phyloP scores from a whole-genome alignment of 2,329 filamentous ascomycete genomes.

The Talaromyces funiculosus region DNA sequence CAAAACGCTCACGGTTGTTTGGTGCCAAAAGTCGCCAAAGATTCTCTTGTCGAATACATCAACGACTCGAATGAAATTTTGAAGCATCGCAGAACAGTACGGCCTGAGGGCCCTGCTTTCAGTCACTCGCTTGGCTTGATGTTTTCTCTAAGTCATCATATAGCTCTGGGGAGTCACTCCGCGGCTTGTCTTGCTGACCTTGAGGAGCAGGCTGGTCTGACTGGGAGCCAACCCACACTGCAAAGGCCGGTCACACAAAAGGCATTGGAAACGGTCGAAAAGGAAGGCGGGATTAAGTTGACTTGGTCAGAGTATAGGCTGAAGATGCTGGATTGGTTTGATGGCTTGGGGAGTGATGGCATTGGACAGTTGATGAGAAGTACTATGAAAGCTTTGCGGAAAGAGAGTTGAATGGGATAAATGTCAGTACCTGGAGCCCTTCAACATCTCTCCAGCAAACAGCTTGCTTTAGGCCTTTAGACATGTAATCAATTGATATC shows the following conservation, averaged over 20 bases:
- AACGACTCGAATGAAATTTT: conserved; percentile 31
- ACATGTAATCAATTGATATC: too few species aligned
- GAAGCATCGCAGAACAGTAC: conserved; percentile 22
- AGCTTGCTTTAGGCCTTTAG: conserved; percentile 13
- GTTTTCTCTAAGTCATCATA: conserved; percentile 46
- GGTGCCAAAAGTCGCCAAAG: conserved; percentile 43
- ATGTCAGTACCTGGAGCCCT: too few species aligned
- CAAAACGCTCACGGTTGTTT: conserved; percentile 54
- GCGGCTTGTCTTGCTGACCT: conserved; percentile 44
- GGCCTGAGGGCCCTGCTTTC: conserved; percentile 24
- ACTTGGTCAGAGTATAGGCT: conserved; percentile 71
- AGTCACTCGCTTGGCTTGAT: conserved; percentile 33
- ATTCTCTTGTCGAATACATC: conserved; percentile 39
- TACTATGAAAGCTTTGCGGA: conserved; percentile 71
- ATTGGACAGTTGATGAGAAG: conserved; percentile 69
- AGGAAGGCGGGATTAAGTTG: conserved; percentile 60
- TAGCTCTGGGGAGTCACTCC: conserved; percentile 42
- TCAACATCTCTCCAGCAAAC: too few species aligned
- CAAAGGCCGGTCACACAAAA: conserved; percentile 60
- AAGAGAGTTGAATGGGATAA: conserved; percentile 21
- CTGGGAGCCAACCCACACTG: conserved; percentile 20
- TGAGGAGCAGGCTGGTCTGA: conserved; percentile 35
- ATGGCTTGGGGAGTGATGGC: conserved; percentile 58
- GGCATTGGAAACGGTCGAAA: conserved; percentile 58
- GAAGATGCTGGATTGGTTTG: conserved; percentile 64